Conservation (phyloP, 192 early-diverging fungal genomes). For the Backusella tarrabulga region DNA sequence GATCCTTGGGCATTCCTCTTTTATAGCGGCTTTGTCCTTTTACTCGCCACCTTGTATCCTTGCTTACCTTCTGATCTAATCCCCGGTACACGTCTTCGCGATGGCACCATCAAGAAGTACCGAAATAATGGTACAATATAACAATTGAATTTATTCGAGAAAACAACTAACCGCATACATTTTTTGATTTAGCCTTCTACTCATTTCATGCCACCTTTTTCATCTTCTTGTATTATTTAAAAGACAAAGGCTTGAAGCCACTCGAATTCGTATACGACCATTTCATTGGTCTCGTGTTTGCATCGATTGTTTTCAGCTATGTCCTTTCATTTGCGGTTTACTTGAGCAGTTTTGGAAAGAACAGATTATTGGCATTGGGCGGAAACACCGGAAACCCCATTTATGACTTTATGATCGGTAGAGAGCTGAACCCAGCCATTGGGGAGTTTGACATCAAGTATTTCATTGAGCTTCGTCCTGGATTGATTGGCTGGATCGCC, state of each 20-base stretch:
- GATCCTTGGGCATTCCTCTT: constrained; percentile 50
- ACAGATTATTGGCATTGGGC: constrained; percentile 69
- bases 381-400: constrained; percentile 90
- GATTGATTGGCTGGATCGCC: constrained; percentile 87
- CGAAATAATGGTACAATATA: constrained; percentile 64
- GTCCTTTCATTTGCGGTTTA: constrained; percentile 71
- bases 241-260: constrained; percentile 56
- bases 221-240: constrained; percentile 40
- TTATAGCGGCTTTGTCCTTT: constrained; percentile 66
- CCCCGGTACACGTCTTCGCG: constrained; percentile 67
- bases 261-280: constrained; percentile 85
- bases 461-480: constrained; percentile 92
- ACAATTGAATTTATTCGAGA: not conserved
- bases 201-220: constrained; percentile 56
- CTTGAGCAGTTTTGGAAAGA: constrained; percentile 65
- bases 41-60: constrained; percentile 65
- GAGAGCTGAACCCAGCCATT: constrained; percentile 94
- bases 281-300: constrained; percentile 67
- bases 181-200: constrained; percentile 30
- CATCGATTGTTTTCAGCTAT: constrained; percentile 68
- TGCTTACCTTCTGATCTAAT: constrained; percentile 63
- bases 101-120: constrained; percentile 71
- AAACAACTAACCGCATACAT: not conserved
- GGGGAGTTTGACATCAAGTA: constrained; percentile 86
- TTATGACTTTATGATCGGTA: constrained; percentile 95